Evolutionary conservation across 176 grass and related monocot species (phyloP).

Genomic region (Alopecurus myosuroides): DNA sequence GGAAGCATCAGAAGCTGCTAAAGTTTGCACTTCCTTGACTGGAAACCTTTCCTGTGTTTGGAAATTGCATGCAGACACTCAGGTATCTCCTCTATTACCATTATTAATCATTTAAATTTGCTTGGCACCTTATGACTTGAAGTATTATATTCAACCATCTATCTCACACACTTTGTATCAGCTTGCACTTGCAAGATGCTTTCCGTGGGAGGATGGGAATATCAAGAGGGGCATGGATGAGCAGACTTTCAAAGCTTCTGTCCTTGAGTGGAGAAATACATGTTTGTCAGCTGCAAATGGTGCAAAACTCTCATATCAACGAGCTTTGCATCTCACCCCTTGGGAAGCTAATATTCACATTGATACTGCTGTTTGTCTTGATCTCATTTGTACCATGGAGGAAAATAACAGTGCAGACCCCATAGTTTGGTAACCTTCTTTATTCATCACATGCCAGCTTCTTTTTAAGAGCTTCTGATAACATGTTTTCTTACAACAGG

Average conservation of each 20-base stretch:
- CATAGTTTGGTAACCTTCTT: conserved; percentile 58
- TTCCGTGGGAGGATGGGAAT: conserved; percentile 63
- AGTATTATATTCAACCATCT: background rate
- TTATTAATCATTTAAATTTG: conserved; percentile 6
- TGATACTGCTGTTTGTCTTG: conserved; percentile 70
- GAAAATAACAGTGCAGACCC: conserved; percentile 22
- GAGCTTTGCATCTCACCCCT: conserved; percentile 58
- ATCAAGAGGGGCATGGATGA: conserved; percentile 35
- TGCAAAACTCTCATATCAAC: conserved; percentile 81
- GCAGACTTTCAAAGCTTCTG: conserved; percentile 51
- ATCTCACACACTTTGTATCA: conserved; percentile 23
- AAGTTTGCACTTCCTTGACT: conserved; percentile 60
- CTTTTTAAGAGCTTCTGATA: conserved; percentile 23
- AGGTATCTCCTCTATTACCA: conserved; percentile 26
- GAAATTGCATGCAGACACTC: conserved; percentile 88
- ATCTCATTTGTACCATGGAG: conserved; percentile 65
- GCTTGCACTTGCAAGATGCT: conserved; percentile 78
- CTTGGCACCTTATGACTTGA: conserved; percentile 17
- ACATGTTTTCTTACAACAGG: conserved; percentile 52
- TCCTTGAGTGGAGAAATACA: conserved; percentile 64
- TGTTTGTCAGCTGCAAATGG: conserved; percentile 51
- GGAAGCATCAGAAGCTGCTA: conserved; percentile 77
- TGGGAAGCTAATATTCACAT: conserved; percentile 95
- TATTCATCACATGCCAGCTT: conserved; percentile 6
- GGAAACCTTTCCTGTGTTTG: conserved; percentile 81